A percentile compares a stretch with the other conserved stretches of the same genome.
These are phyloP conservation scores for Aspergillus ochraceus DNA, from an alignment of 2,329 filamentous ascomycete species.

Conservation along the genomic window DNA sequence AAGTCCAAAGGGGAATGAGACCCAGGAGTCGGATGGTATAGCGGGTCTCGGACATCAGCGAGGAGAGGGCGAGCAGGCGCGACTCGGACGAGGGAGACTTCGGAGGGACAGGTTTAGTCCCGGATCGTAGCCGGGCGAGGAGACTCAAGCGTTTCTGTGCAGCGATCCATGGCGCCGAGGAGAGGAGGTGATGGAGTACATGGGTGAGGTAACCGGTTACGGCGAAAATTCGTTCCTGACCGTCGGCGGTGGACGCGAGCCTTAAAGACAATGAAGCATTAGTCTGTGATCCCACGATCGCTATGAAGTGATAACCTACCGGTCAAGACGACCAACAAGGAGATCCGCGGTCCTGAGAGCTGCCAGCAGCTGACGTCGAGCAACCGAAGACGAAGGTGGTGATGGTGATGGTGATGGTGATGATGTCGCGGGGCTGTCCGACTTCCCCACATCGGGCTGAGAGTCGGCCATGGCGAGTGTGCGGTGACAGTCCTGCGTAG, in stretches of 20 bases:
- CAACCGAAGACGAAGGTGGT: constrained; percentile 5
- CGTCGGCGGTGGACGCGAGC: constrained; percentile 66
- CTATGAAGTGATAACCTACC: constrained; percentile 21
- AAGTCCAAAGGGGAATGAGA: constrained; percentile 76
- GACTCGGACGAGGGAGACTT: constrained; percentile 38
- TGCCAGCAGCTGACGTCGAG: constrained; percentile 26
- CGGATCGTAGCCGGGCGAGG: constrained; percentile 33
- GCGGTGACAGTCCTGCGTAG: background rate
- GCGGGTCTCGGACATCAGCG: constrained; percentile 51
- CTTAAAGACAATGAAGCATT: constrained; percentile 35
- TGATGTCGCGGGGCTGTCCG: constrained; percentile 16
- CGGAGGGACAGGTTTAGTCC: constrained; percentile 5
- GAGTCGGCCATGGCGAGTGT: constrained; percentile 21
- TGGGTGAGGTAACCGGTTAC: constrained; percentile 68
- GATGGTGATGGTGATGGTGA: constrained; percentile 8
- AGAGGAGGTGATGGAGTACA: constrained; percentile 61
- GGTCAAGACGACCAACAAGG: constrained; percentile 30
- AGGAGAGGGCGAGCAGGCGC: constrained; percentile 50
- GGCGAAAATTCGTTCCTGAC: constrained; percentile 69
- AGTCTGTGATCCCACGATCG: background rate
- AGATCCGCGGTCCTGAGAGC: constrained; percentile 29
- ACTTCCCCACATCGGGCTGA: constrained; percentile 20
- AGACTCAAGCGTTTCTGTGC: constrained; percentile 47
- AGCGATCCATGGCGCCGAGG: constrained; percentile 48
- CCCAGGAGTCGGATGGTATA: constrained; percentile 59